Evolutionary conservation across 75 land plant genomes (phyloP).

Genomic region (Isoetes taiwanensis): DNA sequence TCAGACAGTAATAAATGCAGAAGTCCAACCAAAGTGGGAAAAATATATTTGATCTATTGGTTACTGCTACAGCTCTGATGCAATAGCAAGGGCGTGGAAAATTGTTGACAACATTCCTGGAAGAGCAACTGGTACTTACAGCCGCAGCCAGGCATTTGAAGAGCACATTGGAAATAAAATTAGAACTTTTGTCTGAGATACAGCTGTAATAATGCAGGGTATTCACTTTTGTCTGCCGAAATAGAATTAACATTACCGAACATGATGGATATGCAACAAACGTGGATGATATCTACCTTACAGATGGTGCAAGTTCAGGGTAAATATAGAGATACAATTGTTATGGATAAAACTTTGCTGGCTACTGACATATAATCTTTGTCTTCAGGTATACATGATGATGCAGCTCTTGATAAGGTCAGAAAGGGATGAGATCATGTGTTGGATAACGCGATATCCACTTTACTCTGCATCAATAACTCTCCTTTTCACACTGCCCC

Average conservation of each 20-base stretch:
- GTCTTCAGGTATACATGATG: slow-evolving; percentile 88
- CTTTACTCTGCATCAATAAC: slow-evolving; percentile 96
- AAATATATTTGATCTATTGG: too few species aligned
- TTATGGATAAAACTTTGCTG: not conserved
- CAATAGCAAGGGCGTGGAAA: slow-evolving; percentile 68
- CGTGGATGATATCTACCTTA: slow-evolving; percentile 75
- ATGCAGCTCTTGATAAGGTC: slow-evolving; percentile 82
- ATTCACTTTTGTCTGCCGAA: too few species aligned
- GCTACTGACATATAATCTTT: not conserved
- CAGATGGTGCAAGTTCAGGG: slow-evolving; percentile 96
- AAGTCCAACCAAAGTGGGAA: too few species aligned
- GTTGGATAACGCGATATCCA: slow-evolving; percentile 98
- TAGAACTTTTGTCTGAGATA: too few species aligned
- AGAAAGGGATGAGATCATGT: slow-evolving; percentile 84
- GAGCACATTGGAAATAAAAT: too few species aligned
- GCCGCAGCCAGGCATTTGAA: slow-evolving; percentile 96
- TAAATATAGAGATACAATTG: slow-evolving; percentile 33
- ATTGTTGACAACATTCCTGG: slow-evolving; percentile 79
- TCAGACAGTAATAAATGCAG: too few species aligned
- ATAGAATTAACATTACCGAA: too few species aligned
- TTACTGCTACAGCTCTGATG: slow-evolving; percentile 78
- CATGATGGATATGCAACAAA: slow-evolving; percentile 89
- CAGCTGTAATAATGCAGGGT: too few species aligned
- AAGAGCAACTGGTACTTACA: slow-evolving; percentile 91
- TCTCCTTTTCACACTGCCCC: slow-evolving; percentile 49